phyloP scores from a whole-genome alignment of 2,329 filamentous ascomycete genomes.

The Zelopaecilomyces penicillatus region DNA sequence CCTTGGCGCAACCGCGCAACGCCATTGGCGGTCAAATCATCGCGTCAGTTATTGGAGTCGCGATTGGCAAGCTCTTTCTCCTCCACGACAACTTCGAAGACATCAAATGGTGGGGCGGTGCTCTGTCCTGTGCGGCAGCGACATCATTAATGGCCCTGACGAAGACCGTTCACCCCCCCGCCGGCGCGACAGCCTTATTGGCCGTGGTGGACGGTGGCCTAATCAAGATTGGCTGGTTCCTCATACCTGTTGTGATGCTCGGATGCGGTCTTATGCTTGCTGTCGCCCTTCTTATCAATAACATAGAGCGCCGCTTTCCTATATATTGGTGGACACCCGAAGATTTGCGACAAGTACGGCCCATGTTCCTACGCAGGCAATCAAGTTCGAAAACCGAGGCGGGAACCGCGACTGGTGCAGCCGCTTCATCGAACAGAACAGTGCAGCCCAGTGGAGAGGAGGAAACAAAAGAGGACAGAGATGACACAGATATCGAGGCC shows the following conservation, averaged over 20 bases:
- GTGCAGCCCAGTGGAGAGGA: not conserved
- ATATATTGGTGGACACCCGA: conserved; percentile 60
- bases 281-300: conserved; percentile 59
- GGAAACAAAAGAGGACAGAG: conserved; percentile 6
- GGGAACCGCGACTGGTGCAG: not conserved
- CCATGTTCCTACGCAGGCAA: conserved; percentile 6
- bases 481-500: conserved; percentile 8
- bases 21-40: conserved; percentile 59
- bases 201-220: conserved; percentile 52
- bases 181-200: conserved; percentile 64
- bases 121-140: conserved; percentile 55
- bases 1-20: conserved; percentile 65
- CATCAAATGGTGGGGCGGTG: conserved; percentile 56
- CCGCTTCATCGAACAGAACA: conserved; percentile 7
- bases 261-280: conserved; percentile 52
- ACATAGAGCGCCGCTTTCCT: conserved; percentile 58
- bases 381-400: conserved; percentile 1
- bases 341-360: conserved; percentile 13
- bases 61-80: conserved; percentile 57
- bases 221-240: conserved; percentile 56
- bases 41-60: conserved; percentile 51
- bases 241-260: conserved; percentile 55
- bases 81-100: conserved; percentile 37
- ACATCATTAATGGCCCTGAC: conserved; percentile 60
- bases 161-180: conserved; percentile 65